Percentiles rank a stretch among this genome's conserved stretches.
Evolutionary conservation across 2,329 filamentous ascomycete species (phyloP).

Genomic region (Mycosphaerella arachidis): DNA sequence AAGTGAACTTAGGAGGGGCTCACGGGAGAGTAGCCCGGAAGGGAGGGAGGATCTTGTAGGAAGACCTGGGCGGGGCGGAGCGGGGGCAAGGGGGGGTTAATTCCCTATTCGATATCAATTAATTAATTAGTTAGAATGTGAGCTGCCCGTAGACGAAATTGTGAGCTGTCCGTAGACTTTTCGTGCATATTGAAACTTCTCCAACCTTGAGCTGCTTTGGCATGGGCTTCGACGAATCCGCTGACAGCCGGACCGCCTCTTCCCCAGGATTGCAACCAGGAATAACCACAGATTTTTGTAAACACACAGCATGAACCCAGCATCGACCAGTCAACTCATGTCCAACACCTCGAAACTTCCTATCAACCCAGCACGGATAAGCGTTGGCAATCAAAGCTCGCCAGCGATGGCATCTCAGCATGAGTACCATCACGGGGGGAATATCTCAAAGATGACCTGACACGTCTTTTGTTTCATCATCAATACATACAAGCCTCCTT

Average conservation of each 20-base stretch:
- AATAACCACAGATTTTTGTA: background rate
- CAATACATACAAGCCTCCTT: background rate
- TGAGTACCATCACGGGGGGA: background rate
- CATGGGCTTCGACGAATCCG: too few species aligned
- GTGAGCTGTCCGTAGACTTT: too few species aligned
- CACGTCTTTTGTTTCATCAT: background rate
- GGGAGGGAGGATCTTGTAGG: too few species aligned
- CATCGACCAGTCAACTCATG: background rate
- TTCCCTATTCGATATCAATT: too few species aligned
- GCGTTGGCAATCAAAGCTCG: background rate
- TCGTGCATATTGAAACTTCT: too few species aligned
- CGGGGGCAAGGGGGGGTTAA: too few species aligned
- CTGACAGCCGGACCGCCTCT: background rate
- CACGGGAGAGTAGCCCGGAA: too few species aligned
- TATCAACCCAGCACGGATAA: background rate
- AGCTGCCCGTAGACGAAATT: too few species aligned
- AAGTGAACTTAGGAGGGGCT: too few species aligned
- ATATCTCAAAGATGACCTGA: background rate
- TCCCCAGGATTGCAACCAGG: background rate
- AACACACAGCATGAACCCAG: background rate
- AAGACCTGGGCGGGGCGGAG: too few species aligned
- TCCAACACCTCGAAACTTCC: background rate
- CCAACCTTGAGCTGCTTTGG: too few species aligned
- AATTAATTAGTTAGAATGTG: too few species aligned
- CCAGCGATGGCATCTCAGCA: background rate